Conservation (phyloP, 1,284 basidiomycete species). For the Moesziomyces sp. region DNA sequence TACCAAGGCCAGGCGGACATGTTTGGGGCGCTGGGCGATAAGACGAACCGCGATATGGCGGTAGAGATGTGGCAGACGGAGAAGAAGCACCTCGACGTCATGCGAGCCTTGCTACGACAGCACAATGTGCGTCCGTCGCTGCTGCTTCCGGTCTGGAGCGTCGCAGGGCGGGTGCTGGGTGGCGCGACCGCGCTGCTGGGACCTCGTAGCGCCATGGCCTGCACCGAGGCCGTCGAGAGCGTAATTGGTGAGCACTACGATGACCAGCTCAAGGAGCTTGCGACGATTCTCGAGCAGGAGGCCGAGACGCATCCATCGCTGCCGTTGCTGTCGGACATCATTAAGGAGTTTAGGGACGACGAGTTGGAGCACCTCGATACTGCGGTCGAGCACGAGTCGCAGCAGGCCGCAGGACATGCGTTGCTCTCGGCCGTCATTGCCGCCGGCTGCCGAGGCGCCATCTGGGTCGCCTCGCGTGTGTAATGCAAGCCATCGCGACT, state of each 20-base stretch:
- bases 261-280: slow-evolving; percentile 71
- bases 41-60: slow-evolving; percentile 51
- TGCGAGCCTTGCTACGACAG: slow-evolving; percentile 84
- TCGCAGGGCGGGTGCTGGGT: slow-evolving; percentile 85
- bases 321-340: slow-evolving; percentile 78
- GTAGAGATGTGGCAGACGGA: slow-evolving; percentile 98
- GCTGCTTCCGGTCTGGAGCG: slow-evolving; percentile 84
- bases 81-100: slow-evolving; percentile 87
- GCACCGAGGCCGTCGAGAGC: slow-evolving; percentile 96
- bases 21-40: slow-evolving; percentile 56
- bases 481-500: background rate
- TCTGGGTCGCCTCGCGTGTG: slow-evolving; percentile 76
- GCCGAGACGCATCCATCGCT: slow-evolving; percentile 76
- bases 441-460: slow-evolving; percentile 86
- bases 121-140: slow-evolving; percentile 85
- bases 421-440: slow-evolving; percentile 86
- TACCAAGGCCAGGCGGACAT: slow-evolving; percentile 66
- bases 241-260: slow-evolving; percentile 98
- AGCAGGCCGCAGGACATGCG: slow-evolving; percentile 90
- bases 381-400: slow-evolving; percentile 87
- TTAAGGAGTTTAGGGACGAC: slow-evolving; percentile 90
- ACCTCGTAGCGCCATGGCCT: slow-evolving; percentile 95
- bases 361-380: slow-evolving; percentile 93
- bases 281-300: slow-evolving; percentile 35
- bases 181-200: slow-evolving; percentile 87